Conservation (phyloP, 192 early-diverging fungal species). For the Coemansia sp. region DNA sequence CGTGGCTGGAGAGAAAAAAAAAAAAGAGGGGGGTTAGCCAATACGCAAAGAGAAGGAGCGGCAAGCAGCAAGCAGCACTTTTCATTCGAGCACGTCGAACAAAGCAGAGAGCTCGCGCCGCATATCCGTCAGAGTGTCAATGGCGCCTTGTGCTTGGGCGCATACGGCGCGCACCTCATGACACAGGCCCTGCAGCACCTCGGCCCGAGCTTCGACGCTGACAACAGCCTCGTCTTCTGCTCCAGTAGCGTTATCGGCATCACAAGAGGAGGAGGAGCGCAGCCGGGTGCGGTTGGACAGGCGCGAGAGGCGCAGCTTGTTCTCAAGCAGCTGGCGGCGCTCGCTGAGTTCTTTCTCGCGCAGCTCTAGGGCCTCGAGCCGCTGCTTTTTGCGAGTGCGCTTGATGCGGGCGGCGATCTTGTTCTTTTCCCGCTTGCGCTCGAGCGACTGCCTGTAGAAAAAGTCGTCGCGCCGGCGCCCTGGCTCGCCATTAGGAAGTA, state of each 20-base stretch:
- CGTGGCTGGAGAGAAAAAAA: not conserved
- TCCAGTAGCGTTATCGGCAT: not conserved
- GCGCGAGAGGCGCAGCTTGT: constrained; percentile 21
- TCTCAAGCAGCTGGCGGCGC: constrained; percentile 12
- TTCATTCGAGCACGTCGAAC: not conserved
- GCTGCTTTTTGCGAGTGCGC: constrained; percentile 46
- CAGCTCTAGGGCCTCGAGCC: constrained; percentile 26
- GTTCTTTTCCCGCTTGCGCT: constrained; percentile 41
- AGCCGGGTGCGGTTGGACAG: not conserved
- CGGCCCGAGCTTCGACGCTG: not conserved
- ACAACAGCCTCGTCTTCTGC: not conserved
- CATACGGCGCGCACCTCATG: not conserved
- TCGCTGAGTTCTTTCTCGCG: constrained; percentile 29
- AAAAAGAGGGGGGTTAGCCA: not conserved
- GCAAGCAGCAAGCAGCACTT: no score
- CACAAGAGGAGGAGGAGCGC: not conserved
- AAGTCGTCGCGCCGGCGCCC: not conserved
- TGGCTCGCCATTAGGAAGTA: constrained; percentile 27
- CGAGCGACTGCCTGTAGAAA: constrained; percentile 11
- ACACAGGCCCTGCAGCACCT: not conserved
- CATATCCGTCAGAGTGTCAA: not conserved
- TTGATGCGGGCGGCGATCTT: constrained; percentile 42
- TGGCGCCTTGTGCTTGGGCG: constrained; percentile 2
- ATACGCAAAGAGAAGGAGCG: not conserved
- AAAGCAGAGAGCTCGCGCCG: not conserved